Percentiles rank a stretch among this genome's conserved stretches.
These are phyloP conservation scores for Melanomma pulvis-pyrius DNA, from an alignment of 495 filamentous ascomycete species.

Conservation along the genomic window DNA sequence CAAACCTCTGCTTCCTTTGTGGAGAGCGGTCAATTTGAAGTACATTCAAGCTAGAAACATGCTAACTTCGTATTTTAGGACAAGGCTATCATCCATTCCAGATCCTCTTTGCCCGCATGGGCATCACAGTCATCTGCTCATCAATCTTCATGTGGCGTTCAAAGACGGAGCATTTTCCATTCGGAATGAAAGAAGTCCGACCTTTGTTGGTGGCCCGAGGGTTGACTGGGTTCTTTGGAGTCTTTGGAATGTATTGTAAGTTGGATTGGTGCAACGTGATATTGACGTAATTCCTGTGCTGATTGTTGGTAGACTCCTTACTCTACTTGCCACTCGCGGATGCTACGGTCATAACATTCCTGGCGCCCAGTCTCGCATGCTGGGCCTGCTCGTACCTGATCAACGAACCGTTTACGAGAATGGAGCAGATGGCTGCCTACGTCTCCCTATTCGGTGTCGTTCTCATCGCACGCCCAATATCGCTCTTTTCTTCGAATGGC, in stretches of 20 bases:
- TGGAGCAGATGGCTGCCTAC: slow-evolving; percentile 74
- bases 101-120: slow-evolving; percentile 85
- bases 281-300: not conserved
- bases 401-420: slow-evolving; percentile 75
- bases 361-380: slow-evolving; percentile 79
- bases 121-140: slow-evolving; percentile 68
- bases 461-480: slow-evolving; percentile 77
- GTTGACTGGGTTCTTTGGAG: slow-evolving; percentile 80
- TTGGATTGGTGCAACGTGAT: not conserved
- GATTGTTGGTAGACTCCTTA: slow-evolving; percentile 63
- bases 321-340: slow-evolving; percentile 87
- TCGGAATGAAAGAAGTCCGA: slow-evolving; percentile 68
- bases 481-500: slow-evolving; percentile 48
- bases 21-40: not conserved
- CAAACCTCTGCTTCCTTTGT: not conserved
- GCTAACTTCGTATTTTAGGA: slow-evolving; percentile 36
- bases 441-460: slow-evolving; percentile 80
- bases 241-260: slow-evolving; percentile 74
- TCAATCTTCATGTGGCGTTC: slow-evolving; percentile 75
- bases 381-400: slow-evolving; percentile 79
- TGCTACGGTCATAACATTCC: slow-evolving; percentile 90
- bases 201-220: slow-evolving; percentile 70
- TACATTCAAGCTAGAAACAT: not conserved
- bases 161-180: slow-evolving; percentile 66
- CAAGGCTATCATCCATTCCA: slow-evolving; percentile 81